These are phyloP conservation scores for Aureoboletus auriporus DNA, from an alignment of 768 basidiomycete species.

Conservation along the genomic window DNA sequence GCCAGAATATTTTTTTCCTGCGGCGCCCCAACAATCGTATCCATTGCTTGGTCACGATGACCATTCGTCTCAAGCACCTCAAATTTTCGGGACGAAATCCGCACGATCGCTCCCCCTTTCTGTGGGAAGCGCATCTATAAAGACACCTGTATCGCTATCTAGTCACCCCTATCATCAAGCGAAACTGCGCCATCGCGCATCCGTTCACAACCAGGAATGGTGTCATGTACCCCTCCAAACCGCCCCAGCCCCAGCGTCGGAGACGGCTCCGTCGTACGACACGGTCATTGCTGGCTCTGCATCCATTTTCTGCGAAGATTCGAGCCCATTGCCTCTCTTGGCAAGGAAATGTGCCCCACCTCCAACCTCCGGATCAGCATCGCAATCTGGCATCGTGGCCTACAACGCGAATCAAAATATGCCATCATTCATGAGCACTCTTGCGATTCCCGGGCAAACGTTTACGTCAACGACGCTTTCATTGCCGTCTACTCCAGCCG, in stretches of 20 bases:
- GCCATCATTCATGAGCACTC: not conserved
- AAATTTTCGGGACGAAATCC: not conserved
- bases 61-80: constrained; percentile 1
- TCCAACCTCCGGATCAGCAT: not conserved
- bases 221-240: not conserved
- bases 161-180: constrained; percentile 14
- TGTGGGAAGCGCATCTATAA: constrained; percentile 4
- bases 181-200: constrained; percentile 14
- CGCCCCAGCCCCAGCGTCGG: not conserved
- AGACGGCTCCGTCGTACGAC: not conserved
- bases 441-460: not conserved
- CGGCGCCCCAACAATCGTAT: constrained; percentile 4
- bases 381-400: constrained; percentile 1
- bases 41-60: not conserved
- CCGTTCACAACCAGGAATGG: constrained; percentile 4
- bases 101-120: constrained; percentile 4
- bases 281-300: not conserved
- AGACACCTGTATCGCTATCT: constrained; percentile 1
- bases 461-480: not conserved
- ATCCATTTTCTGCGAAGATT: not conserved
- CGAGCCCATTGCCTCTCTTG: not conserved
- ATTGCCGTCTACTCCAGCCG: not conserved
- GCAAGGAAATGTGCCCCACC: not conserved
- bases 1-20: not conserved
- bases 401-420: constrained; percentile 1